A percentile compares a stretch with the other conserved stretches of the same genome.
Conservation (phyloP, 768 basidiomycete species). For the Gloeophyllum trabeum region DNA sequence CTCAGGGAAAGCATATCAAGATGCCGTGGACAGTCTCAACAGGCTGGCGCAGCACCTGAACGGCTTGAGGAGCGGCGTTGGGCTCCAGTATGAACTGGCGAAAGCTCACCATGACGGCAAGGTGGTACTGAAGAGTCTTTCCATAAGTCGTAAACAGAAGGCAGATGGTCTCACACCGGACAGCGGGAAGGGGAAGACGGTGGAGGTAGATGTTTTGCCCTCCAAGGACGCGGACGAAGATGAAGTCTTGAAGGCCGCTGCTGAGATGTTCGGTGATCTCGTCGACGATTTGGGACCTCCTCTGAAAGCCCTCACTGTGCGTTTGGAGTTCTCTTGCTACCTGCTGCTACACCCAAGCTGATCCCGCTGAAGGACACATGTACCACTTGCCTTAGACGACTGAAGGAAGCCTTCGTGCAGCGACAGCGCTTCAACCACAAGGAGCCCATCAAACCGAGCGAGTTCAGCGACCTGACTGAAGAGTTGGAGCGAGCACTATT, state of each 20-base stretch:
- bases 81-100: conserved; percentile 74
- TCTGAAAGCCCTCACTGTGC: conserved; percentile 59
- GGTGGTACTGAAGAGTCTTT: conserved; percentile 18
- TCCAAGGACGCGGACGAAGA: conserved; percentile 6
- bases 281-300: conserved; percentile 76
- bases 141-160: neutral
- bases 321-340: conserved; percentile 12
- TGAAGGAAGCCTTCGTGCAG: conserved; percentile 54
- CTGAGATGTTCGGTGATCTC: conserved; percentile 66
- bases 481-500: conserved; percentile 58
- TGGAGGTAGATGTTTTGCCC: conserved; percentile 1
- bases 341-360: neutral
- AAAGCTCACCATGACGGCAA: conserved; percentile 42
- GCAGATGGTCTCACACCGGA: neutral
- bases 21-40: conserved; percentile 79
- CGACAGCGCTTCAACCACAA: conserved; percentile 20
- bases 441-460: conserved; percentile 35
- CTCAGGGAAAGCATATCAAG: conserved; percentile 60
- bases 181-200: conserved; percentile 12
- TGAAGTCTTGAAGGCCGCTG: conserved; percentile 48
- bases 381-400: conserved; percentile 43
- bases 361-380: conserved; percentile 38
- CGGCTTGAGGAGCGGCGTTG: conserved; percentile 76
- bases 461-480: conserved; percentile 55
- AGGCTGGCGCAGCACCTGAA: conserved; percentile 90